Evolutionary conservation across 116 monocot genomes (phyloP).

Genomic region (Papilionanthe hybrid): DNA sequence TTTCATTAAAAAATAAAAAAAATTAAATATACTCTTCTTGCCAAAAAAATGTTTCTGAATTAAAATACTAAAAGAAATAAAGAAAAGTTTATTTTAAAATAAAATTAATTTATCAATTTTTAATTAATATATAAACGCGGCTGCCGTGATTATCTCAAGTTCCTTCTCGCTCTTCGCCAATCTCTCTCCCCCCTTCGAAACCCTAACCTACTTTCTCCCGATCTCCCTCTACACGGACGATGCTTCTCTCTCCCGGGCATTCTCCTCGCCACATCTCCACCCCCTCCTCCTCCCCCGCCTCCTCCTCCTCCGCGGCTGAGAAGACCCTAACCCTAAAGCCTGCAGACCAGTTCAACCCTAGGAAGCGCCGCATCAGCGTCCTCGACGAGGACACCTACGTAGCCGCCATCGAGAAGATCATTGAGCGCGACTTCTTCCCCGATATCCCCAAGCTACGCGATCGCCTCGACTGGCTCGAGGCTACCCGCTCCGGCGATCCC

Average conservation of each 20-base stretch:
- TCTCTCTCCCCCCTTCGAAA: neutral
- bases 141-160: too few relatives aligned
- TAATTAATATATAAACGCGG: too few relatives aligned
- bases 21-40: too few relatives aligned
- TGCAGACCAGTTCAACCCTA: slow-evolving; percentile 11
- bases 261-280: slow-evolving; percentile 21
- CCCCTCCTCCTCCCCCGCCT: slow-evolving; percentile 7
- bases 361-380: slow-evolving; percentile 45
- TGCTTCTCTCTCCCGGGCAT: slow-evolving; percentile 26
- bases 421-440: slow-evolving; percentile 99
- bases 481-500: slow-evolving; percentile 70
- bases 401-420: slow-evolving; percentile 80
- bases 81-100: too few relatives aligned
- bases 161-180: too few relatives aligned
- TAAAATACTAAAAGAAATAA: too few relatives aligned
- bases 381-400: slow-evolving; percentile 96
- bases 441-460: slow-evolving; percentile 90
- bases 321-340: neutral
- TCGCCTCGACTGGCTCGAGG: slow-evolving; percentile 95
- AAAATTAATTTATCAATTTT: too few relatives aligned
- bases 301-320: slow-evolving; percentile 11
- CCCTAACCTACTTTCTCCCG: neutral
- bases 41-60: too few relatives aligned
- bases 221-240: neutral
- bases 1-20: too few relatives aligned